Evolutionary conservation across 2,329 filamentous ascomycete genomes (phyloP).

Genomic region (Geosmithia putterillii): DNA sequence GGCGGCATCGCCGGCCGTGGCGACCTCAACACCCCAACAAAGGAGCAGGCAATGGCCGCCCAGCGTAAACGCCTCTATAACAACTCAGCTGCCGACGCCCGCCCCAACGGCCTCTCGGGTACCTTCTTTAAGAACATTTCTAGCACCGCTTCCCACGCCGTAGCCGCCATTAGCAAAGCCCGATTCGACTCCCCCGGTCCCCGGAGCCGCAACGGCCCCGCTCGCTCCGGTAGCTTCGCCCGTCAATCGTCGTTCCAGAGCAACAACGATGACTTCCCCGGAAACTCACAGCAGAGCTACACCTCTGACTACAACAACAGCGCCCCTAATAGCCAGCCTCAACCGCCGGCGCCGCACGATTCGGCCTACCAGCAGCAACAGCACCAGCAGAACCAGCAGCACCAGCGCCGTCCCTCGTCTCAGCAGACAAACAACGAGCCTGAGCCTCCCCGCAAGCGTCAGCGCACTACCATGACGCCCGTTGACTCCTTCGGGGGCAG

Average conservation of each 20-base stretch:
- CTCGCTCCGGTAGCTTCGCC: conserved; percentile 56
- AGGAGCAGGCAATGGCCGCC: conserved; percentile 97
- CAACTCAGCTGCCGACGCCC: conserved; percentile 52
- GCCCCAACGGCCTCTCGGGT: conserved; percentile 56
- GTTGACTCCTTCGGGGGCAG: conserved; percentile 39
- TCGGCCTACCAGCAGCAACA: conserved; percentile 55
- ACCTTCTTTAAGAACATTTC: conserved; percentile 98
- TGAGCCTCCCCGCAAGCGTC: conserved; percentile 75
- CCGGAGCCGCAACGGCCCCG: conserved; percentile 49
- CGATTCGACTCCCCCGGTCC: conserved; percentile 80
- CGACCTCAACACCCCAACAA: conserved; percentile 85
- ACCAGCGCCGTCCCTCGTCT: conserved; percentile 9
- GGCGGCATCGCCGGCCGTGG: conserved; percentile 60
- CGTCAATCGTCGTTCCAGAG: conserved; percentile 57
- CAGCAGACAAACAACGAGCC: conserved; percentile 30
- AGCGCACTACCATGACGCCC: conserved; percentile 42
- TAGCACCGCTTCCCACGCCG: conserved; percentile 79
- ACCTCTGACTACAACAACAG: conserved; percentile 58
- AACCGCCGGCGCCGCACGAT: conserved; percentile 34
- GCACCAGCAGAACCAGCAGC: conserved; percentile 6
- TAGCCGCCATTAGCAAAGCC: conserved; percentile 94
- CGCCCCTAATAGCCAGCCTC: conserved; percentile 20
- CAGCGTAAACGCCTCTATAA: conserved; percentile 89
- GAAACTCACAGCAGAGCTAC: conserved; percentile 76
- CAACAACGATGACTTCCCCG: conserved; percentile 54